Conservation (phyloP, 495 filamentous ascomycete species). For the Lasiosphaeria hispida region DNA sequence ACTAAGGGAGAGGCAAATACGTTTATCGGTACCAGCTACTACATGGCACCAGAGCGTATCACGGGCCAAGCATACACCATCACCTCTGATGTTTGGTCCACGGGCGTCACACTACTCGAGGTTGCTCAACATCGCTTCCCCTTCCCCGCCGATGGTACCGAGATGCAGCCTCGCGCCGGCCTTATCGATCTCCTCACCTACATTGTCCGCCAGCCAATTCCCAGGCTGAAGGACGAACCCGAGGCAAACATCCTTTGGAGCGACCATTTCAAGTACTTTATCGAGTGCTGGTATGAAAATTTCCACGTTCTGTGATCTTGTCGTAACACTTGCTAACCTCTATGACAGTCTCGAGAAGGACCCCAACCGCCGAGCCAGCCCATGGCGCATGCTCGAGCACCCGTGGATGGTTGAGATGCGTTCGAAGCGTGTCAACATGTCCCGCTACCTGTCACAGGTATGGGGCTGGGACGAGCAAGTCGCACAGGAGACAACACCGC, state of each 20-base stretch:
- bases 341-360: slow-evolving; percentile 85
- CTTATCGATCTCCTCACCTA: slow-evolving; percentile 95
- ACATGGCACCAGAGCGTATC: slow-evolving; percentile 98
- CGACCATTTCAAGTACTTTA: slow-evolving; percentile 97
- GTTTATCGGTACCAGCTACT: slow-evolving; percentile 97
- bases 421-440: slow-evolving; percentile 94
- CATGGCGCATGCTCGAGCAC: slow-evolving; percentile 99
- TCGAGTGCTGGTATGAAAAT: slow-evolving; percentile 91
- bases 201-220: slow-evolving; percentile 93
- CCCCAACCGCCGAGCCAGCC: slow-evolving; percentile 76
- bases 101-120: slow-evolving; percentile 93
- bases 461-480: slow-evolving; percentile 80
- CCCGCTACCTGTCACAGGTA: slow-evolving; percentile 82
- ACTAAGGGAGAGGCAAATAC: slow-evolving; percentile 98
- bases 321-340: neutral
- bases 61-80: slow-evolving; percentile 97
- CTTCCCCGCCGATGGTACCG: slow-evolving; percentile 93
- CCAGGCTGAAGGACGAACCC: slow-evolving; percentile 93
- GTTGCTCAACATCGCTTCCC: slow-evolving; percentile 98
- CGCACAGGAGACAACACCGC: neutral
- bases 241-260: slow-evolving; percentile 81
- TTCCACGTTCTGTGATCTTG: neutral
- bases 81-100: slow-evolving; percentile 96
- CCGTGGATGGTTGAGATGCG: slow-evolving; percentile 98
- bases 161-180: slow-evolving; percentile 79